Conservation (phyloP, 305 asterid species). For the Lippia alba region DNA sequence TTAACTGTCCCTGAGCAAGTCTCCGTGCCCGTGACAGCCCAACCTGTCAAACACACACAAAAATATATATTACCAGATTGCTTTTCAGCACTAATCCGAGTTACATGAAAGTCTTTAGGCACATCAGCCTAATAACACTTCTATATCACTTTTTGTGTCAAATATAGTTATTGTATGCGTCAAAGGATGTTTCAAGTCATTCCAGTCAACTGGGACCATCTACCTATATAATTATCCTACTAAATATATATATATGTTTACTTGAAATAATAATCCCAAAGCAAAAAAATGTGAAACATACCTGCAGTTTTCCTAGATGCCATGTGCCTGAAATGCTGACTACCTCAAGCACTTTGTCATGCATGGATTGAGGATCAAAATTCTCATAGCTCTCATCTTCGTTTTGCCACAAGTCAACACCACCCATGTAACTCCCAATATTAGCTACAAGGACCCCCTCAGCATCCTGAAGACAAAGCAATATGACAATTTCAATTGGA, state of each 20-base stretch:
- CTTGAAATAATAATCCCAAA: slow-evolving; percentile 7
- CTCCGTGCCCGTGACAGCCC: slow-evolving; percentile 93
- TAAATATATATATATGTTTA: slow-evolving; percentile 16
- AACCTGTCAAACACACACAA: slow-evolving; percentile 55
- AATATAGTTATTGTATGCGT: slow-evolving; percentile 2
- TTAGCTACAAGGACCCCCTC: slow-evolving; percentile 95
- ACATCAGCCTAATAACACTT: slow-evolving; percentile 9
- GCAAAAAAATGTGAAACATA: slow-evolving; percentile 32
- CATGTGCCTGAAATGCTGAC: slow-evolving; percentile 97
- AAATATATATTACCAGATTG: slow-evolving; percentile 12
- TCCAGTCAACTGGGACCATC: slow-evolving; percentile 11
- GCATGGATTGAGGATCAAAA: slow-evolving; percentile 98
- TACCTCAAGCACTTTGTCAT: slow-evolving; percentile 91
- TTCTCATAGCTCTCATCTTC: slow-evolving; percentile 88
- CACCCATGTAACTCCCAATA: slow-evolving; percentile 99
- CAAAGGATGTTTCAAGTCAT: not conserved
- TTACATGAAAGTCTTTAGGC: slow-evolving; percentile 26
- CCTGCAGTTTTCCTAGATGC: slow-evolving; percentile 99
- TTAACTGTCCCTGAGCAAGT: slow-evolving; percentile 91
- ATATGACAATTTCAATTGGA: slow-evolving; percentile 29
- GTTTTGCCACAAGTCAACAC: slow-evolving; percentile 98
- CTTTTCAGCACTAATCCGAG: slow-evolving; percentile 22
- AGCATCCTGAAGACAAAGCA: slow-evolving; percentile 67
- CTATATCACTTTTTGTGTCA: not conserved
- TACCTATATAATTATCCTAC: slow-evolving; percentile 15